Evolutionary conservation across 371 early-diverging fungal genomes (phyloP).

Genomic region (Umbelopsis sp.): DNA sequence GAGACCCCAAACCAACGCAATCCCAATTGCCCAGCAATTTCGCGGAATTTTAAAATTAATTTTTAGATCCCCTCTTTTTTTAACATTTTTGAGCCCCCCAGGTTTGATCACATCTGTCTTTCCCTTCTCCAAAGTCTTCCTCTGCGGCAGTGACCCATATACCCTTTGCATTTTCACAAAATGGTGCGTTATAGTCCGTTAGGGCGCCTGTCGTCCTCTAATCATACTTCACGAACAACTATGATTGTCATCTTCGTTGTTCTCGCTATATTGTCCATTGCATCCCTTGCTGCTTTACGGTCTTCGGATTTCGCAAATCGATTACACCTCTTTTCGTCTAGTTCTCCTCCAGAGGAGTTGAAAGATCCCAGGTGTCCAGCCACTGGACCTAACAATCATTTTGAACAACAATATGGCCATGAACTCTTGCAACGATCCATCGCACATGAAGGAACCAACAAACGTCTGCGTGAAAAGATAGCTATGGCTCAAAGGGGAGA

Average conservation of each 20-base stretch:
- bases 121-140: background rate
- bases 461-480: slow-evolving; percentile 18
- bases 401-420: slow-evolving; percentile 18
- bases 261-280: background rate
- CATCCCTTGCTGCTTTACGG: background rate
- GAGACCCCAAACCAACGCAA: background rate
- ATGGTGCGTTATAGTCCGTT: slow-evolving; percentile 14
- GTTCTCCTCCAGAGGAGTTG: background rate
- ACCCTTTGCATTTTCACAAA: background rate
- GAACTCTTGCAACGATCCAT: slow-evolving; percentile 14
- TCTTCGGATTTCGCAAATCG: background rate
- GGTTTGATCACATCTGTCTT: background rate
- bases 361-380: slow-evolving; percentile 8
- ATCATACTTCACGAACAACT: background rate
- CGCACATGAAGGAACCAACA: slow-evolving; percentile 17
- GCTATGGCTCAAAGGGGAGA: slow-evolving; percentile 16
- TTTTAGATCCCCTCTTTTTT: background rate
- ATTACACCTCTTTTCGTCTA: background rate
- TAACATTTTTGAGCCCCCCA: background rate
- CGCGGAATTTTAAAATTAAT: slow-evolving; percentile 6
- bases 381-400: slow-evolving; percentile 5
- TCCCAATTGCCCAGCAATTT: background rate
- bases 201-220: background rate
- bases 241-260: background rate
- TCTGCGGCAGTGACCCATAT: background rate